Percentiles rank a stretch among this genome's conserved stretches.
phyloP scores from a whole-genome alignment of 2,329 filamentous ascomycete genomes.

The Anthostomella pinea region DNA sequence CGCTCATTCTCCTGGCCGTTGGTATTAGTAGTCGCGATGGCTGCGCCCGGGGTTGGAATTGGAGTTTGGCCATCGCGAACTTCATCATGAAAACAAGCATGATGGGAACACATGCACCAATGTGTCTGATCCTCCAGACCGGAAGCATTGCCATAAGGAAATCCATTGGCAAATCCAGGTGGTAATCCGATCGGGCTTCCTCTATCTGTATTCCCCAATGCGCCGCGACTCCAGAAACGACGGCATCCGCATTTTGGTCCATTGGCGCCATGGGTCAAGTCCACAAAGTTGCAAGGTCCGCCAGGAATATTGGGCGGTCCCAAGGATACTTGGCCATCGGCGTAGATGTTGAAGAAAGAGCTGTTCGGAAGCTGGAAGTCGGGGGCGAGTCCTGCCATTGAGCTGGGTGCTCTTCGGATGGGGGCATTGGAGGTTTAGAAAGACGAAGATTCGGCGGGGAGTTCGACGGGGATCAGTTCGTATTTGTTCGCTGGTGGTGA shows the following conservation, averaged over 20 bases:
- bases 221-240: slow-evolving; percentile 55
- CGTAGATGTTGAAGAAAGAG: slow-evolving; percentile 55
- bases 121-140: slow-evolving; percentile 38
- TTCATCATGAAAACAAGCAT: slow-evolving; percentile 61
- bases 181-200: slow-evolving; percentile 25
- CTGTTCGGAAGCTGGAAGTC: slow-evolving; percentile 41
- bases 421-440: slow-evolving; percentile 28
- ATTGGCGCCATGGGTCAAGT: slow-evolving; percentile 49
- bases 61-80: slow-evolving; percentile 28
- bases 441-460: slow-evolving; percentile 8
- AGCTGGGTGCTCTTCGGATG: slow-evolving; percentile 33
- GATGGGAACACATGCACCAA: slow-evolving; percentile 63
- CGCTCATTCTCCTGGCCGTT: slow-evolving; percentile 52
- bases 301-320: slow-evolving; percentile 40
- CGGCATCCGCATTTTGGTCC: slow-evolving; percentile 57
- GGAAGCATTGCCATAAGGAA: slow-evolving; percentile 12
- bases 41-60: slow-evolving; percentile 19
- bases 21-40: slow-evolving; percentile 18
- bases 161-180: slow-evolving; percentile 25
- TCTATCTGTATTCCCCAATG: slow-evolving; percentile 31
- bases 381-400: slow-evolving; percentile 54
- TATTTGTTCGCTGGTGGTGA: slow-evolving; percentile 25
- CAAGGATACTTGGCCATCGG: slow-evolving; percentile 39
- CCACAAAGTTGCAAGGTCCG: slow-evolving; percentile 57
- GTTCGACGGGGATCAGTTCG: slow-evolving; percentile 14